Base-by-base conservation (phyloP, 352 stramenopile genomes). In the Pythium aquatile region DNA sequence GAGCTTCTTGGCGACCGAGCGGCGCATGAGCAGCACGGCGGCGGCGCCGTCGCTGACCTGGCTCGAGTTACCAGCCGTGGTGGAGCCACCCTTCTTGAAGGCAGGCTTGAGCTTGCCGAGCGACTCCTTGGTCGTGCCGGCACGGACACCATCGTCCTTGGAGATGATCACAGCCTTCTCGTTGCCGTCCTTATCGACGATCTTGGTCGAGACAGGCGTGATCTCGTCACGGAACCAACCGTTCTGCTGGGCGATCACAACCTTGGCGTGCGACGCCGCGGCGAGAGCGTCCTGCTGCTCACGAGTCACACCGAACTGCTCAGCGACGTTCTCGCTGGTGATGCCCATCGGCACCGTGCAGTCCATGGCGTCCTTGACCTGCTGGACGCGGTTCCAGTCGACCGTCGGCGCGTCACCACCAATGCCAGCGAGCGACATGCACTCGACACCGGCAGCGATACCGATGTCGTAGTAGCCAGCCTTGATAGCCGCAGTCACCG, bases 151-250 rank as follows among this genome's bases (percentile, higher is more conserved):
- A 40, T 96, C 87, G 51, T 96, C 87, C 61, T 85, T 63, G 33
- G 77, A 78, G 52, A 96, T 88, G 53, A 91, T 74, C 24, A 94
- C 73, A 9, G 79, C 60, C 68, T 88, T 84, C 59, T 92, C 84
- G 61, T 91, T 85, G 52, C 82, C 87, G 33, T 94, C 85, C 68
- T 87, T 89, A 72, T 88, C 79, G 57, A 82, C 87, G 47, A 88
- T 68, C 48, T 76, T 83, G 60, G 79, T 87, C 55, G 73, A 74
- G 39, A 97, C 88, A 13, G 90, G 84, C 52, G 91, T 88, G 67
- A 98, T 97, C 70, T 98, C 91, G 33, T 90, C 81, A 55, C 81
- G 78, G 72, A 97, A 98, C 72, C 79, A 90, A 57, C 88, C 87
- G 46, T 90, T 85, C 63, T 81, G 52, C 65, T 94, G 84, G 3